phyloP scores from a whole-genome alignment of 2,329 filamentous ascomycete genomes.

The Microascus cirrosus region DNA sequence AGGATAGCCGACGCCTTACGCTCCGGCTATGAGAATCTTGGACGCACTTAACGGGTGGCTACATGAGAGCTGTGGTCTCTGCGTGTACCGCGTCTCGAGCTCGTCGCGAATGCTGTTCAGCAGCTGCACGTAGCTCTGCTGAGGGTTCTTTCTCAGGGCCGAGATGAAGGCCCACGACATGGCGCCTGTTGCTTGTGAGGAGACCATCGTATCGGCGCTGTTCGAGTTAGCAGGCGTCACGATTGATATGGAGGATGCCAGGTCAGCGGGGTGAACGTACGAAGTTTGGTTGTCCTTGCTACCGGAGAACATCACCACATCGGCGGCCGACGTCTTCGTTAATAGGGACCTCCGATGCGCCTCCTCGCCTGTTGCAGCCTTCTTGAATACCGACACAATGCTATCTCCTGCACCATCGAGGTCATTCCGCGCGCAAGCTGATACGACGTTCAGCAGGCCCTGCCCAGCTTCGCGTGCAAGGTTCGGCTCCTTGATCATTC shows the following conservation, averaged over 20 bases:
- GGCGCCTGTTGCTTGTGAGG: slow-evolving; percentile 82
- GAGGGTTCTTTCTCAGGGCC: slow-evolving; percentile 88
- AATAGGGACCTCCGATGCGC: slow-evolving; percentile 67
- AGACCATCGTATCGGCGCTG: slow-evolving; percentile 87
- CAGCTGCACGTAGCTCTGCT: slow-evolving; percentile 95
- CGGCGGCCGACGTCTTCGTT: slow-evolving; percentile 89
- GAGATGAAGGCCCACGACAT: slow-evolving; percentile 98
- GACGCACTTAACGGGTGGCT: slow-evolving; percentile 87
- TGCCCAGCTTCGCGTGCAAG: slow-evolving; percentile 57
- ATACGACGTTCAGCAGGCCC: slow-evolving; percentile 48
- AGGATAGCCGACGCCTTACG: background rate
- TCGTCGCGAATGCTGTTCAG: slow-evolving; percentile 95
- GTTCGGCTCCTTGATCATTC: slow-evolving; percentile 57
- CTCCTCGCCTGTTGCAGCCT: slow-evolving; percentile 72
- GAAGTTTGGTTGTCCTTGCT: slow-evolving; percentile 95
- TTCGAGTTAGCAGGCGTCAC: background rate
- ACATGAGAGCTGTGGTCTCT: slow-evolving; percentile 94
- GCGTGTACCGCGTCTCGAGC: slow-evolving; percentile 73
- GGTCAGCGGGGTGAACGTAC: slow-evolving; percentile 36
- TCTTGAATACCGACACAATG: slow-evolving; percentile 78
- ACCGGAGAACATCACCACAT: slow-evolving; percentile 96
- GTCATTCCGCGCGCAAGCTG: slow-evolving; percentile 51
- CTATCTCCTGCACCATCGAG: slow-evolving; percentile 71
- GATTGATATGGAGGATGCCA: background rate
- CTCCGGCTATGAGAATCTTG: background rate